Base-by-base conservation (phyloP, 2,329 filamentous ascomycete genomes). In the Monosporascus sp. region DNA sequence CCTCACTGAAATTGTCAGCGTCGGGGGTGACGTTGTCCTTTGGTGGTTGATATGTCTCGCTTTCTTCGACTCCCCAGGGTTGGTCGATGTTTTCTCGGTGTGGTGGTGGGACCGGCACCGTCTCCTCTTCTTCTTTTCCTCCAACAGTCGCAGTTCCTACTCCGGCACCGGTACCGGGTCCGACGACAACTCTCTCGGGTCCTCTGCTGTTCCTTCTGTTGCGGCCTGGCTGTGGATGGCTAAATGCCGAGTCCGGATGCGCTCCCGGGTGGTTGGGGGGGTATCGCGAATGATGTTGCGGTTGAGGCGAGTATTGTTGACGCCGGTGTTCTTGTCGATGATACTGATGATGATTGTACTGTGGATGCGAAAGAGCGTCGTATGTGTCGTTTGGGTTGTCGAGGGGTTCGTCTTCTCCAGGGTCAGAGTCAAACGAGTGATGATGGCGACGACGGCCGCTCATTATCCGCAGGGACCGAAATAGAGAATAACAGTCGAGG, bases 1-100 rank as follows among this genome's bases (percentile, higher is more conserved):
- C 69, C 49, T 82, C 76, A 56, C 85, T 78, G 59, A 86, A 82
- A 66, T 90, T 89, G 71, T 90, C 85, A 56, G 82, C 78, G 36
- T 83, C 85, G 2, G 84, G 83, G 1, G 84, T 87, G 52, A 76
- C 71, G 62, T 72, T 77, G 59, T 66, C 69, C 48, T 64, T 66
- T 22, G 69, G 59, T n/a, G 59, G 14, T 26, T 26, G 43, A 7
- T 22, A 22, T 27, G 24, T 17, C 17, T 22, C 24, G n/a, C 14
- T 31, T 3, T 16, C 59, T 52, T 62, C 57, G 49, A 56, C 62
- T 48, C 53, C 60, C 60, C 61, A 61, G 27, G 59, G 58, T 41
- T 58, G 59, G 49, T 52, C 54, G 19, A 49, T 60, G 45, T 59
- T 44, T 26, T 59, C 52, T 20, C 52, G 57, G 50, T 66, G 62